These are phyloP conservation scores for Thelephora terrestris DNA, from an alignment of 1,284 basidiomycete genomes.

Conservation along the genomic window DNA sequence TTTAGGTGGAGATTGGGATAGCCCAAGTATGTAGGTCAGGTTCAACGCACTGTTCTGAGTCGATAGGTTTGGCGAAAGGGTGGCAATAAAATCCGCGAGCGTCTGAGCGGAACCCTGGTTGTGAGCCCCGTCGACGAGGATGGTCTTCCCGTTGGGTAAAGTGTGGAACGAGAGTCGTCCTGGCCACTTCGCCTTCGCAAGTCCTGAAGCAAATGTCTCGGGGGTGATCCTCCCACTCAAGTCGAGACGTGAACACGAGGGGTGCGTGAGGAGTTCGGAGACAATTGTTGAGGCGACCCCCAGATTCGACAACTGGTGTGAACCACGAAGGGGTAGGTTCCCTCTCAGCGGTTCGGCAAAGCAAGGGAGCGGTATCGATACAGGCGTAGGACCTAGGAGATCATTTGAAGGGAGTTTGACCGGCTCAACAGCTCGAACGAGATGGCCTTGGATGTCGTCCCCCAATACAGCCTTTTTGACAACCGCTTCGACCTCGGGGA, in stretches of 20 bases:
- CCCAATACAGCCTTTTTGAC: conserved; percentile 19
- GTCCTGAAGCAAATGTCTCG: conserved; percentile 43
- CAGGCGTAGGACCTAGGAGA: conserved; percentile 30
- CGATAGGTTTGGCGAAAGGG: conserved; percentile 22
- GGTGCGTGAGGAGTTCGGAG: conserved; percentile 44
- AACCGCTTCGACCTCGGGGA: conserved; percentile 38
- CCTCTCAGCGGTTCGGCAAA: conserved; percentile 33
- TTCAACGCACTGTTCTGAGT: conserved; percentile 14
- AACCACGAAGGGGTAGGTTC: conserved; percentile 59
- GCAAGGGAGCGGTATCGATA: conserved; percentile 31
- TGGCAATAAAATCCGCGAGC: conserved; percentile 63
- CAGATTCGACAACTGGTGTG: conserved; percentile 78
- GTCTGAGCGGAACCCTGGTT: conserved; percentile 76
- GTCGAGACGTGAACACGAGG: conserved; percentile 22
- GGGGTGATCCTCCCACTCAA: conserved; percentile 33
- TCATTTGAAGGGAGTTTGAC: conserved; percentile 13
- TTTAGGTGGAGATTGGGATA: conserved; percentile 80
- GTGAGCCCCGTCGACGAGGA: conserved; percentile 92
- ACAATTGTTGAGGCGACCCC: conserved; percentile 61
- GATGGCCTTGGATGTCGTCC: conserved; percentile 24
- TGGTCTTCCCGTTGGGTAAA: conserved; percentile 15
- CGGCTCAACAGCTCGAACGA: no score
- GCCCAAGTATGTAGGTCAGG: conserved; percentile 62
- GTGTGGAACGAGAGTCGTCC: conserved; percentile 74
- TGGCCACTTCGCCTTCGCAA: conserved; percentile 60